Evolutionary conservation across 345 rosid genomes (phyloP), one percentile per base, ranked within the genome.

Genomic region (Populus deltoides): DNA sequence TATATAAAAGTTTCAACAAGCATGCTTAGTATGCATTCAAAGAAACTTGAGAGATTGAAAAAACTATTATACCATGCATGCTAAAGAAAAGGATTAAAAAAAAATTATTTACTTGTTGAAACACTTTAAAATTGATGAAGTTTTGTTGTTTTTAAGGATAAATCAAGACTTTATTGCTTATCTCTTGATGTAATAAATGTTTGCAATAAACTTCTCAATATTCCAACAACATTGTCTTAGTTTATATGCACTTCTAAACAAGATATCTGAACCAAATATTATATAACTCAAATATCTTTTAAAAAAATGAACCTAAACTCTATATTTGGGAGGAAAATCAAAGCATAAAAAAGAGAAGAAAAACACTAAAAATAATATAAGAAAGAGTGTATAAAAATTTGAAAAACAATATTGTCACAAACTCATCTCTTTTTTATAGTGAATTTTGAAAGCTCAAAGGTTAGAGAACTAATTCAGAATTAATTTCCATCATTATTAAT

Each of bases 161-260:
- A 7, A 6, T 53, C 10, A 20, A 53, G 3, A 20, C 3, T 20
- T 20, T 7, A 20, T 20, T 53, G 24, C 24, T 53, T 2, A 2
- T 53, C 12, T 8, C 10, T 22, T 55, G 3, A 12, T 55, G 1
- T 0, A 0, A 20, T 0, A 2, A 3, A 55, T 55, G 3, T 22
- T 2, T 55, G 0, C 0, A 2, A 55, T 22, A 55, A 22, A 0
- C 0, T 0, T 55, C 0, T 0, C 4, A 7, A 55, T 0, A 55
- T 22, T 22, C 3, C 0, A 55, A 8, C 0, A 22, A 3, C 5
- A 55, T 0, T 3, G 0, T 0, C 0, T 55, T 8, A 55, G 1
- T 55, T 22, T 55, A 55, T 53, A 20, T 53, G 1, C 0, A 22
- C 0, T 55, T 55, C 0, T 7, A 55, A 55, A 55, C 1, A 55